Base-by-base conservation (phyloP, 768 basidiomycete species). In the Tephrocybe sp. region DNA sequence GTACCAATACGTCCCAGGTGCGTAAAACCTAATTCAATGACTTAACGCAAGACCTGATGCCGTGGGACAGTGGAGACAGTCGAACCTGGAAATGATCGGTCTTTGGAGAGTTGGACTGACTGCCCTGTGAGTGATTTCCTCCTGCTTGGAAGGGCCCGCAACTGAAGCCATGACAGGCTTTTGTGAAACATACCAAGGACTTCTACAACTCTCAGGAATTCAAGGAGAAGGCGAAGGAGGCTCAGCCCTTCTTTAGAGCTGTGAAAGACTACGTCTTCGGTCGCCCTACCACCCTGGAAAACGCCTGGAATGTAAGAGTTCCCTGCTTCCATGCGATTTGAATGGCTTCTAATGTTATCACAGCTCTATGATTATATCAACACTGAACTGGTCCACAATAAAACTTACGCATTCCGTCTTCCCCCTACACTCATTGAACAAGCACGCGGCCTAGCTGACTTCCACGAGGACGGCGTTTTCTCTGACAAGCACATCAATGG, bases 1-100 rank as follows among this genome's bases (percentile, higher is more conserved):
- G 2, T 94, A 92, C 66, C 89, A 92, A 68, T 94, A 93, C 56
- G 79, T 94, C 40, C 88, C 91, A n/a, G 78, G 85, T 80, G 52
- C 41, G 70, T 67, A 18, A 9, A 18, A 9, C 34, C 6, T 35
- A 35, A 16, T 6, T 11, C 9, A 5, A 5, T 16, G 36, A 37
- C 36, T 16, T n/a, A 18, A 16, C n/a, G n/a, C 31, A 26, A 28
- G 51, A 22, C 60, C n/a, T n/a, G 45, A 42, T 38, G 36, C n/a
- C 39, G 15, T 6, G 16, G 15, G 41, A 18, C 47, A 83, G 88
- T 91, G 25, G 86, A 92, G 72, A 90, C 89, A n/a, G 86, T 93
- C 41, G 89, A 91, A 65, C 87, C 90, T 24, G 78, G 77, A 45
- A 89, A 91, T 56, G 87, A 91, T 64, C 83, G 87, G 60, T 87